Evolutionary conservation across 352 stramenopile species (phyloP).

Genomic region (Halophytophthora polymorphica): DNA sequence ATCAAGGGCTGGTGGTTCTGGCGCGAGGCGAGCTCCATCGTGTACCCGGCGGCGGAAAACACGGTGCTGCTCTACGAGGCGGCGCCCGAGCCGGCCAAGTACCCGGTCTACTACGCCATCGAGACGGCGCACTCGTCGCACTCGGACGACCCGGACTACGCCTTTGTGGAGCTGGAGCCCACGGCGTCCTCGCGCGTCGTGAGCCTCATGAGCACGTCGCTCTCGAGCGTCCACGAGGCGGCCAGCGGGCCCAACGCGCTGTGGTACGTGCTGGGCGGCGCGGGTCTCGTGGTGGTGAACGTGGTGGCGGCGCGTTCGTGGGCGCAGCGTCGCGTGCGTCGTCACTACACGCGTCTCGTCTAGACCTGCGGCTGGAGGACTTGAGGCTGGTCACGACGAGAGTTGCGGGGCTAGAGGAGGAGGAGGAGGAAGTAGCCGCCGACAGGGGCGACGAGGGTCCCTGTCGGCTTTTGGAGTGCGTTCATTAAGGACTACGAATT

Average conservation of each 20-base stretch:
- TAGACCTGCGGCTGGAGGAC: slow-evolving; percentile 13
- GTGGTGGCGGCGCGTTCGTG: slow-evolving; percentile 42
- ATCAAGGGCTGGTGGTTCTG: slow-evolving; percentile 60
- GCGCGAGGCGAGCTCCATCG: slow-evolving; percentile 36
- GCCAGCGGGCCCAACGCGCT: slow-evolving; percentile 18
- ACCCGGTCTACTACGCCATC: slow-evolving; percentile 29
- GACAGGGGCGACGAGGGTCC: too few species aligned
- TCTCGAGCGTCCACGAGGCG: slow-evolving; percentile 29
- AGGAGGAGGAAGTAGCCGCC: neutral
- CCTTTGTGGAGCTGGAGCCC: slow-evolving; percentile 17
- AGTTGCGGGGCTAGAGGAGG: too few species aligned
- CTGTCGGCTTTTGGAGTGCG: too few species aligned
- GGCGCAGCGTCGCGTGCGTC: slow-evolving; percentile 41
- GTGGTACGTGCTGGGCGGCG: slow-evolving; percentile 37
- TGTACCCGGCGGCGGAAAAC: slow-evolving; percentile 37
- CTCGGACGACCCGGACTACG: slow-evolving; percentile 32
- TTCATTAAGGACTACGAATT: too few species aligned
- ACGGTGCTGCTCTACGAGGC: slow-evolving; percentile 34
- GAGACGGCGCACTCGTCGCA: slow-evolving; percentile 23
- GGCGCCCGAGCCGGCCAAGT: slow-evolving; percentile 20
- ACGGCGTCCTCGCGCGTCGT: slow-evolving; percentile 3
- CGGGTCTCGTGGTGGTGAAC: slow-evolving; percentile 33
- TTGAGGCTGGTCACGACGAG: slow-evolving; percentile 8
- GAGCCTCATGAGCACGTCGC: slow-evolving; percentile 24
- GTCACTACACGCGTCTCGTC: slow-evolving; percentile 51